Percentiles rank a stretch among this genome's conserved stretches.
Evolutionary conservation across 441 rosid species (phyloP).

Genomic region (Lepidium campestre): DNA sequence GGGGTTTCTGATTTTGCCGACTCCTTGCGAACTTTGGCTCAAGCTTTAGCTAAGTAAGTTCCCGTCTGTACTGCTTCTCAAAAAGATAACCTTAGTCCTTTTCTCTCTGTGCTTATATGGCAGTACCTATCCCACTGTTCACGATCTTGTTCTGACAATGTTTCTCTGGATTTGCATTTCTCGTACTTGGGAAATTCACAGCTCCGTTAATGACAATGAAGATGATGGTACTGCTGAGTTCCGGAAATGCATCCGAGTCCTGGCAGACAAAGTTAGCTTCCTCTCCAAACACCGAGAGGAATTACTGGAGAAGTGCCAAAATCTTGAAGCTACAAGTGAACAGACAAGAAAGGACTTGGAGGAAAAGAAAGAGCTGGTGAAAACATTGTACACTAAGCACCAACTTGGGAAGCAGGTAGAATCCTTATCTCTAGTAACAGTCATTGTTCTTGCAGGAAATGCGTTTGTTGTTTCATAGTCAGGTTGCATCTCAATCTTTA

Average conservation of each 20-base stretch:
- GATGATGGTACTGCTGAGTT: conserved; percentile 70
- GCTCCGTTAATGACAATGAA: conserved; percentile 64
- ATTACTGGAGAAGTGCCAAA: conserved; percentile 65
- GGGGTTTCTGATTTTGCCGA: conserved; percentile 74
- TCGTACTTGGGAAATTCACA: conserved; percentile 34
- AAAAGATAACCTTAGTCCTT: not conserved
- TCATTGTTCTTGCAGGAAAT: not conserved
- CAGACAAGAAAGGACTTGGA: conserved; percentile 73
- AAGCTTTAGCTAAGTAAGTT: conserved; percentile 85
- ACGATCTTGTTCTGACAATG: conserved; percentile 5
- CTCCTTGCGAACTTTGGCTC: conserved; percentile 71
- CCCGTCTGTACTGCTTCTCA: conserved; percentile 1
- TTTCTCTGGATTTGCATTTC: conserved; percentile 15
- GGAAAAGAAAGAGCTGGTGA: conserved; percentile 69
- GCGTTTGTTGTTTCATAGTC: not conserved
- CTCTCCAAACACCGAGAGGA: conserved; percentile 73
- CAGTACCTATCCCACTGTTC: not conserved
- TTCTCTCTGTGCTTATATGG: not conserved
- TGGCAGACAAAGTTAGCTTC: conserved; percentile 77
- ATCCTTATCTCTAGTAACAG: not conserved
- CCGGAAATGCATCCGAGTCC: conserved; percentile 64
- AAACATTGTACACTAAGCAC: conserved; percentile 71
- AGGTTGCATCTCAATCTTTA: not conserved
- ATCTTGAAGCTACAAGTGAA: conserved; percentile 67
- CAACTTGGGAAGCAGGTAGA: conserved; percentile 97